Percentiles rank a stretch among this genome's conserved stretches.
Evolutionary conservation across 495 filamentous ascomycete genomes (phyloP).

Genomic region (Aspergillus taichungensis): DNA sequence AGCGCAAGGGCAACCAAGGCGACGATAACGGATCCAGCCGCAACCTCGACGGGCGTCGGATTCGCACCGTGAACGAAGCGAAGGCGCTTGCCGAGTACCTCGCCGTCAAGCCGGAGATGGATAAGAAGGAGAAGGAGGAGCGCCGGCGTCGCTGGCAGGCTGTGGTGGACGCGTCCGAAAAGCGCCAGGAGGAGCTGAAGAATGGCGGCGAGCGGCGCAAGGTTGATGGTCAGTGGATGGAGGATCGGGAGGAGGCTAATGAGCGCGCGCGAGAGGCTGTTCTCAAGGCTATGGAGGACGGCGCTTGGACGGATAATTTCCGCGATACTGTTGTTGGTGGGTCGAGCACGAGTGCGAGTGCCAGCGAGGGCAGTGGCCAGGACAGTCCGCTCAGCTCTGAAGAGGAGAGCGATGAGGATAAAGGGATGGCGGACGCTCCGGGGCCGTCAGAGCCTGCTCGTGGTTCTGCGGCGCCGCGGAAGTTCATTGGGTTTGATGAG

Average conservation of each 20-base stretch:
- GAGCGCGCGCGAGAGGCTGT: constrained; percentile 82
- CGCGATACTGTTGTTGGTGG: constrained; percentile 33
- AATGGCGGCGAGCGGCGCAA: constrained; percentile 56
- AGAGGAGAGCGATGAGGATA: constrained; percentile 41
- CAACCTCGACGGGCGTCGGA: constrained; percentile 83
- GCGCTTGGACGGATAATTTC: constrained; percentile 42
- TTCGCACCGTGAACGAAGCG: constrained; percentile 88
- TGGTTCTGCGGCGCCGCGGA: constrained; percentile 29
- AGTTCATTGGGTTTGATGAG: constrained; percentile 80
- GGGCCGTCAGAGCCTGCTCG: constrained; percentile 17
- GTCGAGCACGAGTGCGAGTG: constrained; percentile 43
- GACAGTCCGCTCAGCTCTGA: constrained; percentile 33
- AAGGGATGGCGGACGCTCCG: constrained; percentile 22
- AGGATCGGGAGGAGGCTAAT: constrained; percentile 77
- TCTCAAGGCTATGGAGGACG: constrained; percentile 60
- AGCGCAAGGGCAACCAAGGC: constrained; percentile 76
- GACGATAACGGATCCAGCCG: constrained; percentile 82
- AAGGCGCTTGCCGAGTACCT: constrained; percentile 93
- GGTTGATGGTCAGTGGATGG: constrained; percentile 86
- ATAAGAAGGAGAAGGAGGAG: constrained; percentile 80
- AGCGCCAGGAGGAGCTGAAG: constrained; percentile 68
- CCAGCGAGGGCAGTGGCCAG: constrained; percentile 41
- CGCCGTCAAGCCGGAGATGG: constrained; percentile 94
- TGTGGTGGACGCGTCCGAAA: constrained; percentile 74
- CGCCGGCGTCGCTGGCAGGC: constrained; percentile 72